Evolutionary conservation across 495 filamentous ascomycete genomes (phyloP).

Genomic region (Pyrenopolyporus hunteri): DNA sequence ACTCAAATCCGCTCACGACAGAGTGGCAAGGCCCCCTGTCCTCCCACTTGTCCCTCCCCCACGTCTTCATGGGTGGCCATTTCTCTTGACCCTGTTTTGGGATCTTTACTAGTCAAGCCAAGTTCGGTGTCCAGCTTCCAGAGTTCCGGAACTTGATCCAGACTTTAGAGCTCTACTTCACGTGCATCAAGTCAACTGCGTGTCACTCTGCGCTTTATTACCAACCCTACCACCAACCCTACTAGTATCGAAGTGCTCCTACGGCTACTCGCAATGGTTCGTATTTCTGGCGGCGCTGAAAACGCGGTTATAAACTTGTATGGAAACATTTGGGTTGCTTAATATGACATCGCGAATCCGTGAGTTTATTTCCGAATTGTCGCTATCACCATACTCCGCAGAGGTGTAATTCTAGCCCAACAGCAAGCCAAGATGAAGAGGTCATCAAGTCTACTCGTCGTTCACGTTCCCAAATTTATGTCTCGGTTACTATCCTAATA

Average conservation of each 20-base stretch:
- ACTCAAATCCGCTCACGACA: conserved; percentile 34
- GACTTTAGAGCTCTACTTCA: conserved; percentile 22
- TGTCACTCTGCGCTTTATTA: conserved; percentile 12
- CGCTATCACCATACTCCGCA: too few species aligned
- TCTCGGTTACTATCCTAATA: too few species aligned
- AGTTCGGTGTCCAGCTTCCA: conserved; percentile 12
- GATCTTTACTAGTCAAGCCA: conserved; percentile 4
- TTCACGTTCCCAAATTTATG: too few species aligned
- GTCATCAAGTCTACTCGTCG: too few species aligned
- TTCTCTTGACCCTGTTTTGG: conserved; percentile 2
- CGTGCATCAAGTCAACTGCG: conserved; percentile 21
- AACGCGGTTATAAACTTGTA: too few species aligned
- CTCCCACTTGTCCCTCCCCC: conserved; percentile 23
- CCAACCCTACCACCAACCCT: not conserved
- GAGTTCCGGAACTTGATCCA: conserved; percentile 25
- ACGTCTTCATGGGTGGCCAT: conserved; percentile 15
- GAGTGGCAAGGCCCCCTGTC: not conserved
- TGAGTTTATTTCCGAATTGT: too few species aligned
- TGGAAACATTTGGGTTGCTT: too few species aligned
- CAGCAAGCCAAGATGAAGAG: too few species aligned
- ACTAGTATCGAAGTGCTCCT: not conserved
- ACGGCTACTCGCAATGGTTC: too few species aligned
- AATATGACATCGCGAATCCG: too few species aligned
- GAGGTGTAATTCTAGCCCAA: too few species aligned
- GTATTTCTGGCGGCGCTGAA: too few species aligned